A percentile compares a stretch with the other conserved stretches of the same genome.
Conservation (phyloP, 2,329 filamentous ascomycete genomes). For the Byssoonygena ceratinophila region DNA sequence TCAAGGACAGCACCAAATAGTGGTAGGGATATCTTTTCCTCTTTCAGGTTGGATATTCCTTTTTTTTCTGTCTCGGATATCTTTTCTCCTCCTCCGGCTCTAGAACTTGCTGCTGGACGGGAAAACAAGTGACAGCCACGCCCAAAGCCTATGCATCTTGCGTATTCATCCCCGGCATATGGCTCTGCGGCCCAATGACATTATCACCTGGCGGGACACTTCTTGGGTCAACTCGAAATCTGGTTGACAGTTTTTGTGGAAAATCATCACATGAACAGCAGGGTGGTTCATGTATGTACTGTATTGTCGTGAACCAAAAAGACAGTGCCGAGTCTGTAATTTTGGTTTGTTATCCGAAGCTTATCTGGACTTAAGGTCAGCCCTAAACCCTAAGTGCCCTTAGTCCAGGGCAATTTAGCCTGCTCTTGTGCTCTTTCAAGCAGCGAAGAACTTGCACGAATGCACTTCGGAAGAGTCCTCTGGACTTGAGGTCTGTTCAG, state of each 20-base stretch:
- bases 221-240: conserved; percentile 1
- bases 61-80: not conserved
- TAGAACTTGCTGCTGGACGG: not conserved
- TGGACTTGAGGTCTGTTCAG: too few species aligned
- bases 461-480: too few species aligned
- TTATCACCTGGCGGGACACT: not conserved
- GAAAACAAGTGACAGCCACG: not conserved
- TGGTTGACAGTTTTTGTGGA: not conserved
- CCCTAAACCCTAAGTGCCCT: not conserved
- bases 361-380: not conserved
- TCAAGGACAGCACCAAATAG: not conserved
- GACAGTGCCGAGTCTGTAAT: conserved; percentile 1
- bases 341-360: not conserved
- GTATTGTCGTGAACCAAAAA: not conserved
- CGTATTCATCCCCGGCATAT: not conserved
- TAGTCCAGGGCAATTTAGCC: not conserved
- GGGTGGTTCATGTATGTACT: not conserved
- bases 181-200: not conserved
- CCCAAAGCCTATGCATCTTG: not conserved
- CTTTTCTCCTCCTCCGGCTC: not conserved
- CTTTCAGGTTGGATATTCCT: not conserved
- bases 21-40: conserved; percentile 5
- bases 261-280: not conserved
- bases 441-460: not conserved
- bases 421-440: not conserved